Base-by-base conservation (phyloP, 2,329 filamentous ascomycete genomes). In the Colletotrichum salicis region DNA sequence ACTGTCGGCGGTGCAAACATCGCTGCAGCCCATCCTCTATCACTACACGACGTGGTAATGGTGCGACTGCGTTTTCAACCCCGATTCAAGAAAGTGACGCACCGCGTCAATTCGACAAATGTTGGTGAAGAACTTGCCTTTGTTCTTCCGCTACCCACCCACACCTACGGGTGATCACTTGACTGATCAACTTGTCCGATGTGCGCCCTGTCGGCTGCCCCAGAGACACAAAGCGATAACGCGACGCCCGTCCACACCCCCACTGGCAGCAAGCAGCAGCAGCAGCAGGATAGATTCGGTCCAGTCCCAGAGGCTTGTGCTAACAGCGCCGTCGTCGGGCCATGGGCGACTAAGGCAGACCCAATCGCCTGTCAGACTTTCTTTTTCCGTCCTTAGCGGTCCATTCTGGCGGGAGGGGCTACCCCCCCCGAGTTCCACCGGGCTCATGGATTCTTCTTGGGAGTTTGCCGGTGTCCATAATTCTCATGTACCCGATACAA, bases 301-400 rank as follows among this genome's bases (percentile, higher is more conserved):
- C 55, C 48, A 57, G 35, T 56, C 60, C 54, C 41, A 67, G 70
- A 71, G 67, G 62, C 67, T 71, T 67, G 67, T 67, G 67, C 67
- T 71, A 58, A 71, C 68, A 64, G 62, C 54, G 35, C 57, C 63
- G 54, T 63, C 67, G 55, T 63, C 67, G 55, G 59, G 59, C 64
- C 68, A 68, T 41, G 61, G 59, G 55, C 60, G 59, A 73, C 55
- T 63, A 67, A 56, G 27, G 62, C 55, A 64, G 71, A 65, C 59
- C 73, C 73, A 73, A 74, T 73, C 64, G 66, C 67, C 63, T 64
- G 67, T 68, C 66, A 65, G 60, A 63, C 60, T 73, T 74, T 63
- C 71, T 73, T 74, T 71, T 74, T 74, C 67, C 71, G 71, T 73
- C 35, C 62, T 65, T 74, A 74, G 73, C 73, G 73, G 71, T 67